Base-by-base conservation (phyloP, 192 early-diverging fungal species). In the Dissophora ornata region DNA sequence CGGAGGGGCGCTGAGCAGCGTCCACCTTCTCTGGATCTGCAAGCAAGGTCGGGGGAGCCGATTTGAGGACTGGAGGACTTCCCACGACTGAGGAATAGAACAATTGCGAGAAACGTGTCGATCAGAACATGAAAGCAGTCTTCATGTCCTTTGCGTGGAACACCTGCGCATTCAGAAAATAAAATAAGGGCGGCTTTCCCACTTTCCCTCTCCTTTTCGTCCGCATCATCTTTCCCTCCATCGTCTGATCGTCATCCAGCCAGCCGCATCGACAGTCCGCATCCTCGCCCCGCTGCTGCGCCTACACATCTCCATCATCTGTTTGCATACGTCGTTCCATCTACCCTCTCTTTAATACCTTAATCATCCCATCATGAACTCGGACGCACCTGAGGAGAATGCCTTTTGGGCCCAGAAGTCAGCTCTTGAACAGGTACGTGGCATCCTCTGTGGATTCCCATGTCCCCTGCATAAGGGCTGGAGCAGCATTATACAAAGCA, bases 331-430 rank as follows among this genome's bases (percentile, higher is more conserved):
- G 18, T 18, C 40, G 15, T 12, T 40, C 26, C 57, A 21, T 30
- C 19, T 26, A 18, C 38, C 32, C 19, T 25, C 45, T 47, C 5
- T 16, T 21, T 9, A 32, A 1, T 33, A 9, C 10, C 18, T 12
- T 12, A 12, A 45, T n/a, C n/a, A 45, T n/a, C 44, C 18, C 18
- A 16, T 5, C 18, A 75, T 75, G 71, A 67, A 75, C 57, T 34
- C 48, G 18, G 71, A 75, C 40, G 63, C 49, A 59, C 71, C 71
- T 28, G 63, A 75, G 50, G 63, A 75, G 30, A 71, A 71, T 51
- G 63, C 71, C 71, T 75, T 75, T 36, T 67, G 63, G 71, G 71
- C 71, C 45, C 57, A 75, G 11, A 75, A 75, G 51, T 51, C 71
- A 9, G 44, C 57, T 15, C 40, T 75, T 21, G 71, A 75, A 41